These are phyloP conservation scores for Begonia fuchsioides DNA, from an alignment of 306 rosid genomes.

Conservation along the genomic window DNA sequence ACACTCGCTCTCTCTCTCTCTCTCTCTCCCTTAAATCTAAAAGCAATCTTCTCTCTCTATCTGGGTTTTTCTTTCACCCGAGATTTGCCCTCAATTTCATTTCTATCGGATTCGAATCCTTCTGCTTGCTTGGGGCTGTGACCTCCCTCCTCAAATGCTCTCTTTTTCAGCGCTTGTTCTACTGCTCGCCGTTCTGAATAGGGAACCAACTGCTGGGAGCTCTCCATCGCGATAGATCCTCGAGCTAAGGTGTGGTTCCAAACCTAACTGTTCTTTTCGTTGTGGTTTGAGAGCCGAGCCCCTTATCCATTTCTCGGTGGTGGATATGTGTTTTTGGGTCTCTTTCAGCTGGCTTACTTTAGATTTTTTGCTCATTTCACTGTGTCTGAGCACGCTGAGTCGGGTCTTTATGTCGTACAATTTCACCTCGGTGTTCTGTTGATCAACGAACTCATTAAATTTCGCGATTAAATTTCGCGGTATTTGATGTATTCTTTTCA, in stretches of 20 bases:
- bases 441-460: neutral
- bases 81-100: conserved; percentile 46
- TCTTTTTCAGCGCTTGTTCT: conserved; percentile 13
- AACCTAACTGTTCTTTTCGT: neutral
- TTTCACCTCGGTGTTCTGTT: neutral
- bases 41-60: conserved; percentile 27
- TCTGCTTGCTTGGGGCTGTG: conserved; percentile 12
- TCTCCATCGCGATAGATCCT: neutral
- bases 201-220: too few relatives aligned
- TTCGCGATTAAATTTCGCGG: neutral
- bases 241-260: conserved; percentile 3
- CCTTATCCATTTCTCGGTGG: neutral
- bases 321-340: neutral
- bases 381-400: neutral
- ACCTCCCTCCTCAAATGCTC: conserved; percentile 14
- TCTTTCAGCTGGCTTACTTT: conserved; percentile 1
- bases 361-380: neutral
- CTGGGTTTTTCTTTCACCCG: conserved; percentile 26
- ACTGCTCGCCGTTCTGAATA: neutral
- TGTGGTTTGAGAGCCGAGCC: neutral
- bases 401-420: neutral
- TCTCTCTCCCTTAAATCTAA: neutral
- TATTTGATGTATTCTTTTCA: conserved; percentile 2
- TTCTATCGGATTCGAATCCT: conserved; percentile 24
- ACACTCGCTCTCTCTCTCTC: conserved; percentile 7